Conservation (phyloP, 208 protist genomes). For the Trypanosoma platydactyli region DNA sequence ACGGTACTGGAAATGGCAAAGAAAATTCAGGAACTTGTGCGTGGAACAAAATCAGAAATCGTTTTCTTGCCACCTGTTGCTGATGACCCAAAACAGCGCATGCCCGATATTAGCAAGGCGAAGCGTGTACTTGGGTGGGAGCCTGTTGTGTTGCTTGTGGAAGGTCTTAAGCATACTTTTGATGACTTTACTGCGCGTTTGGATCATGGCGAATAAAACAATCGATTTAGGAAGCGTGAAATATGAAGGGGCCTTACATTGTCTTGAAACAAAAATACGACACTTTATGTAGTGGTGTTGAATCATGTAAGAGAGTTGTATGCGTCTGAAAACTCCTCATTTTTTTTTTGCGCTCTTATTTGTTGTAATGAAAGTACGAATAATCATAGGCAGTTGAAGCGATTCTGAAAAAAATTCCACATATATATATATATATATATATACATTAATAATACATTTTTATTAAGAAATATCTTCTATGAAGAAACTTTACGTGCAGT, state of each 20-base stretch:
- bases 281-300: too few species aligned
- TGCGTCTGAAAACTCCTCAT: neutral
- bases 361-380: too few species aligned
- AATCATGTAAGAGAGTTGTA: too few species aligned
- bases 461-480: constrained; percentile 23
- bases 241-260: neutral
- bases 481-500: constrained; percentile 75
- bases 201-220: too few species aligned
- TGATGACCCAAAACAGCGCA: constrained; percentile 68
- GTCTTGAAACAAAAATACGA: too few species aligned
- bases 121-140: constrained; percentile 52
- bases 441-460: constrained; percentile 3
- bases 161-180: constrained; percentile 47
- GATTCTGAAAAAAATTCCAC: neutral
- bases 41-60: constrained; percentile 50
- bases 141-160: constrained; percentile 43
- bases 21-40: constrained; percentile 40
- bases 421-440: constrained; percentile 9
- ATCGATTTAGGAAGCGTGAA: too few species aligned
- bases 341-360: constrained; percentile 14
- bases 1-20: constrained; percentile 64
- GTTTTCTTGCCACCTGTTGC: constrained; percentile 26
- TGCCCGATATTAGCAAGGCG: constrained; percentile 63
- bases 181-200: constrained; percentile 43
- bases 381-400: too few species aligned